phyloP scores from a whole-genome alignment of 2,329 filamentous ascomycete species.

The Penicillium concentricum region DNA sequence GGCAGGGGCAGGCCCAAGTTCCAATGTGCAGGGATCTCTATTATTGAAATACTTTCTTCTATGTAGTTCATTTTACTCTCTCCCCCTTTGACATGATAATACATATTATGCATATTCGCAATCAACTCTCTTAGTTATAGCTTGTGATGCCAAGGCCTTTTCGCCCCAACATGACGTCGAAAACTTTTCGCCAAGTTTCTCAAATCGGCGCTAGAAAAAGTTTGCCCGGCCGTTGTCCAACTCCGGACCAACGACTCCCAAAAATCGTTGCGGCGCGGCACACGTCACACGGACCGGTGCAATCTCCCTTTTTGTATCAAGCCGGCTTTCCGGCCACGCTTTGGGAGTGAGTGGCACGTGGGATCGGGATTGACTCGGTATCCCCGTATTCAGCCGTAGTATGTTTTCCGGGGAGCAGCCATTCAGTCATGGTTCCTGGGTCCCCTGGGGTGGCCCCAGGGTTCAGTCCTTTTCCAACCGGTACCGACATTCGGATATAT shows the following conservation, averaged over 20 bases:
- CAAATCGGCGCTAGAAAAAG: neutral
- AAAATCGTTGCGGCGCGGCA: neutral
- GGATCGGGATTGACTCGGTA: neutral
- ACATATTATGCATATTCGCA: neutral
- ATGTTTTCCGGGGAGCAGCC: neutral
- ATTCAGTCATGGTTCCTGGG: neutral
- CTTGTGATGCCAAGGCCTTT: neutral
- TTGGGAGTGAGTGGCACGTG: neutral
- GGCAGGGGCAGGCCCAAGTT: neutral
- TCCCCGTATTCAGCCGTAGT: neutral
- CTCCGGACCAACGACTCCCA: conserved; percentile 14
- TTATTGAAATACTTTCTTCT: neutral
- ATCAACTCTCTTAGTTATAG: neutral
- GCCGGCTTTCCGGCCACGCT: neutral
- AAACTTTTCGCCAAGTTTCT: neutral
- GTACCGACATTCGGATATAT: neutral
- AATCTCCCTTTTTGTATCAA: neutral
- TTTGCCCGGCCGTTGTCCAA: neutral
- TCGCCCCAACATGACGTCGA: neutral
- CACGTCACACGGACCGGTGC: conserved; percentile 1
- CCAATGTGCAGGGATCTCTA: neutral
- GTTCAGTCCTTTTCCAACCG: neutral
- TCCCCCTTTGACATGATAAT: neutral
- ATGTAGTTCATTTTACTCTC: neutral
- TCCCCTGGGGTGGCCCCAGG: no score